phyloP scores from a whole-genome alignment of 2,329 filamentous ascomycete genomes.

The Arthrocladium fulminans region DNA sequence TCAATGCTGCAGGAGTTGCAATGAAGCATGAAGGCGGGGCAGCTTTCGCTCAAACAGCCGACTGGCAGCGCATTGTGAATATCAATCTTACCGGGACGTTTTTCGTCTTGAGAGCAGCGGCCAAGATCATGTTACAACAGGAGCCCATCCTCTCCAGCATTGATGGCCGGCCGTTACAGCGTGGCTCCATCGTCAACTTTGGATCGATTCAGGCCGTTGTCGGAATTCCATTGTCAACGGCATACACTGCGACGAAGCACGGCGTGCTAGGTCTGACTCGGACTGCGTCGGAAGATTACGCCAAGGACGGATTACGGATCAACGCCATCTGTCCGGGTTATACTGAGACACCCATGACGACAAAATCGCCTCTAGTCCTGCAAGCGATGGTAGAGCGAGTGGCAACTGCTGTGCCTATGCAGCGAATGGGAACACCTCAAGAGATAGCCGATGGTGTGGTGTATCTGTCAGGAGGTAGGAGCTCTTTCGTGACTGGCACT shows the following conservation, averaged over 20 bases:
- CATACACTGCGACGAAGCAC: conserved; percentile 43
- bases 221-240: conserved; percentile 30
- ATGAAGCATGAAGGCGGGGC: conserved; percentile 6
- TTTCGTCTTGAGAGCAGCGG: conserved; percentile 35
- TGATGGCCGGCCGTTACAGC: conserved; percentile 29
- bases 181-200: conserved; percentile 45
- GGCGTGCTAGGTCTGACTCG: conserved; percentile 51
- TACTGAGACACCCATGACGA: conserved; percentile 64
- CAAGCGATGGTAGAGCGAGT: conserved; percentile 48
- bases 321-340: conserved; percentile 47
- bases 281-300: conserved; percentile 46
- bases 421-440: conserved; percentile 41
- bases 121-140: conserved; percentile 39
- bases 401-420: conserved; percentile 41
- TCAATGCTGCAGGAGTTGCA: conserved; percentile 27
- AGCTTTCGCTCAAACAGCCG: conserved; percentile 12
- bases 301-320: conserved; percentile 38
- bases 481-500: conserved; percentile 61
- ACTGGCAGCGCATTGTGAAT: conserved; percentile 36
- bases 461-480: conserved; percentile 58
- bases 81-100: conserved; percentile 40
- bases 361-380: conserved; percentile 63
- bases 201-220: conserved; percentile 45
- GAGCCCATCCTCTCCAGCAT: conserved; percentile 32
- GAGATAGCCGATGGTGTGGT: conserved; percentile 55